A percentile compares a stretch with the other conserved stretches of the same genome.
phyloP scores from a whole-genome alignment of 208 protist genomes.

The Zelonia costaricensis region DNA sequence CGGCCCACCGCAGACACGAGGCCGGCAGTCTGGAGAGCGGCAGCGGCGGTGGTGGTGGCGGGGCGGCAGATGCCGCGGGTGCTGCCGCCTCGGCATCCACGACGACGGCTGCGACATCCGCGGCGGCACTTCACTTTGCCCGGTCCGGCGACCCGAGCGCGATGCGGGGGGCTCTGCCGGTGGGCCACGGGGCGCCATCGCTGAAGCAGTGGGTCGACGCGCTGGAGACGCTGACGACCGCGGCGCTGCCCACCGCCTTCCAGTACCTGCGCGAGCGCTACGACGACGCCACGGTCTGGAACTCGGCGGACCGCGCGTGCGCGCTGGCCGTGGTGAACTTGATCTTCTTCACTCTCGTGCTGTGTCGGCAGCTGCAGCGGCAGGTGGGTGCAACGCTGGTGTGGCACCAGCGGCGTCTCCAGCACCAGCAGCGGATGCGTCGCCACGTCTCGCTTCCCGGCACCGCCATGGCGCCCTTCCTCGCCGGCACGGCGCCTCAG shows the following conservation, averaged over 20 bases:
- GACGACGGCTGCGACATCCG: background rate
- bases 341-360: constrained; percentile 36
- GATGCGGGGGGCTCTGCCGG: too few species aligned
- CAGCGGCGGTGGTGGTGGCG: too few species aligned
- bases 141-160: too few species aligned
- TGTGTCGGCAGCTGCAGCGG: constrained; percentile 21
- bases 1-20: constrained; percentile 3
- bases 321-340: constrained; percentile 35
- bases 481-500: background rate
- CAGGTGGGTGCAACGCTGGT: background rate
- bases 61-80: background rate
- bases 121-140: too few species aligned
- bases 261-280: constrained; percentile 34
- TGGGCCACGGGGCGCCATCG: too few species aligned
- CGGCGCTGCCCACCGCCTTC: constrained; percentile 27
- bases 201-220: constrained; percentile 31
- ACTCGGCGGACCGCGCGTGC: constrained; percentile 12
- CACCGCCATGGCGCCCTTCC: background rate
- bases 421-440: background rate
- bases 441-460: background rate
- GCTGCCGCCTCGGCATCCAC: background rate
- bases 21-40: too few species aligned
- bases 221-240: constrained; percentile 31
- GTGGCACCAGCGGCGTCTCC: background rate
- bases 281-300: constrained; percentile 14